Base-by-base conservation (phyloP, 2,329 filamentous ascomycete species). In the Leptographium radiaticola region DNA sequence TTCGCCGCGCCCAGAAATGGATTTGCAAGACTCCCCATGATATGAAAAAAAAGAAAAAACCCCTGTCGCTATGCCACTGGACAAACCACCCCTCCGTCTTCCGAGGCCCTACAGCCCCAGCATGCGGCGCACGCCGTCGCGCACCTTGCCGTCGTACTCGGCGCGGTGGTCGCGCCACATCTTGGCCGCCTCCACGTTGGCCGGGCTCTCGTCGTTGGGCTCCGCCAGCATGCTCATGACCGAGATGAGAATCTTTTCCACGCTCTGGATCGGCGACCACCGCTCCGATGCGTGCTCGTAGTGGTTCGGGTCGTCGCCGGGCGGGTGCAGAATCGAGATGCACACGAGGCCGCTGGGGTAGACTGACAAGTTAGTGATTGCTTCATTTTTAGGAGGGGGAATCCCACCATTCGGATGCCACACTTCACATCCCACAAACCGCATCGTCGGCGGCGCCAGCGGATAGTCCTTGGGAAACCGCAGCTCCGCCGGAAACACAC, bases 141-240 rank as follows among this genome's bases (percentile, higher is more conserved):
- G 78, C 40, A 98, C 93, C 68, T 83, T 84, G 65, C 80, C 78
- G 71, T 96, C 90, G 71, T 96, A 98, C 66, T 94, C 87, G 20
- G 72, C 65, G 59, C 89, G 79, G 58, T 84, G 76, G 63, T 96
- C 90, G 58, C 91, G 79, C 90, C 91, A 97, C 86, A 95, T 88
- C 73, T 93, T 89, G 55, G 90, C 91, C 1, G 91, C 91, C 72
- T 97, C 91, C 44, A 97, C 87, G 65, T 97, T 97, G 55, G 91
- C 91, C 0, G 91, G 91, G 59, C 86, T 93, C 76, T 97, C 91
- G 66, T 97, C 91, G 69, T 97, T 97, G 56, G 91, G 90, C 71
- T 95, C 90, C 1, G 90, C 90, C 47, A 97, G 80, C 90, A 97
- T 97, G 70, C 89, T 95, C 86, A 97, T 97, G 57, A 97, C 91